Evolutionary conservation across 2,329 filamentous ascomycete species (phyloP).

Genomic region (Colletotrichum kahawae): DNA sequence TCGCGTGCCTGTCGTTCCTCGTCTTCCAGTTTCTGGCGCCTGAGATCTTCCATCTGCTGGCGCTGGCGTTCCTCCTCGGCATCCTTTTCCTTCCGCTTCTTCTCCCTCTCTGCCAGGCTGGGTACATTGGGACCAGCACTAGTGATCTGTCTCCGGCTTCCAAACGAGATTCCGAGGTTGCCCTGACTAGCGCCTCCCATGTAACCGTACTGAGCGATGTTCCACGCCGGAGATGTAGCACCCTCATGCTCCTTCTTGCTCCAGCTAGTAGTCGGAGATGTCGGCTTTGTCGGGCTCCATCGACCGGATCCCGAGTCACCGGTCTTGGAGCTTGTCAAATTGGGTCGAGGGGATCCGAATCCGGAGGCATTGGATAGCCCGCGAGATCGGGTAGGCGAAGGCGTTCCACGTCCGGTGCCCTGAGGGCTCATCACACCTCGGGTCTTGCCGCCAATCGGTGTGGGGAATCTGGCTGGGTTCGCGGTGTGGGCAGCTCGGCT

Average conservation of each 20-base stretch:
- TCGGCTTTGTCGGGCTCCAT: slow-evolving; percentile 68
- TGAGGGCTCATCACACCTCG: slow-evolving; percentile 68
- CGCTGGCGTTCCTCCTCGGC: slow-evolving; percentile 66
- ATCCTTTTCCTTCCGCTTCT: slow-evolving; percentile 59
- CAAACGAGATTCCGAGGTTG: slow-evolving; percentile 92
- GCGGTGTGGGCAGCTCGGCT: slow-evolving; percentile 81
- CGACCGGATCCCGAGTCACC: slow-evolving; percentile 60
- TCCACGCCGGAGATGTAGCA: slow-evolving; percentile 89
- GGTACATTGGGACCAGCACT: slow-evolving; percentile 80
- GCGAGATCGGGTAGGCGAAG: slow-evolving; percentile 55
- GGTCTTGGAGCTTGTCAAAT: slow-evolving; percentile 52
- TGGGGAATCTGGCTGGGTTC: slow-evolving; percentile 76
- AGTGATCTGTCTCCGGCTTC: slow-evolving; percentile 90
- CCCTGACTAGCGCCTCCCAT: slow-evolving; percentile 97
- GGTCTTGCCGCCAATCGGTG: slow-evolving; percentile 74
- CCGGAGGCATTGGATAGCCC: slow-evolving; percentile 58
- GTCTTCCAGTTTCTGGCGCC: slow-evolving; percentile 50
- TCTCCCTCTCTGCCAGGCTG: slow-evolving; percentile 84
- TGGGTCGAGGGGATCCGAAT: slow-evolving; percentile 44
- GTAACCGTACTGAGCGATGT: slow-evolving; percentile 97
- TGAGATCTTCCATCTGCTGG: slow-evolving; percentile 57
- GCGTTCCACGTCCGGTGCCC: slow-evolving; percentile 55
- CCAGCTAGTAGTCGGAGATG: slow-evolving; percentile 79
- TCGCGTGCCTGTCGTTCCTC: slow-evolving; percentile 67
- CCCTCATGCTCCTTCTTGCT: slow-evolving; percentile 84